These are phyloP conservation scores for Rhododendron kiyosumense DNA, from an alignment of 148 eudicot species.

Conservation along the genomic window DNA sequence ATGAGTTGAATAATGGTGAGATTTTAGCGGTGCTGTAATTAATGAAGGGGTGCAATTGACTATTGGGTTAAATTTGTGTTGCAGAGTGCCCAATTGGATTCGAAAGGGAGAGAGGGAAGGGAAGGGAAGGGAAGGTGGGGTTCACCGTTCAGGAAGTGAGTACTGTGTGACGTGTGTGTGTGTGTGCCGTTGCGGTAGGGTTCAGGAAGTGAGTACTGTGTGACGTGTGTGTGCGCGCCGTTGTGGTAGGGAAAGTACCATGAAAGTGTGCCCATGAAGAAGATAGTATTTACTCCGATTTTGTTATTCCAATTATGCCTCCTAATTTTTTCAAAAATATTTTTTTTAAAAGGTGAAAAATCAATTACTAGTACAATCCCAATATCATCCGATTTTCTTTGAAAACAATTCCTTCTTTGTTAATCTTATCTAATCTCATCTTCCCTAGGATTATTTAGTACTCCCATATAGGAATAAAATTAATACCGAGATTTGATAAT, in stretches of 20 bases:
- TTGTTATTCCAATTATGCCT: too few species aligned
- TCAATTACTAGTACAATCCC: too few species aligned
- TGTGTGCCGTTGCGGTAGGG: not conserved
- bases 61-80: not conserved
- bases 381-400: too few species aligned
- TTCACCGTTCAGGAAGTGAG: constrained; percentile 7
- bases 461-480: too few species aligned
- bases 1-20: constrained; percentile 9
- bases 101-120: not conserved
- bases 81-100: constrained; percentile 2
- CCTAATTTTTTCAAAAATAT: too few species aligned
- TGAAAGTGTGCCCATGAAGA: too few species aligned
- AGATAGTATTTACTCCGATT: too few species aligned
- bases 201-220: not conserved
- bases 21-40: not conserved
- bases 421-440: too few species aligned
- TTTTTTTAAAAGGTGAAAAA: too few species aligned
- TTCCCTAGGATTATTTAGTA: too few species aligned
- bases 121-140: constrained; percentile 4
- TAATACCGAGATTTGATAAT: too few species aligned
- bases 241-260: not conserved
- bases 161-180: not conserved
- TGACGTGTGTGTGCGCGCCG: not conserved
- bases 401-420: too few species aligned
- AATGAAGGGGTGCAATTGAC: constrained; percentile 4